A percentile compares a stretch with the other conserved stretches of the same genome.
Conservation (phyloP, 306 rosid genomes). For the Trifolium fragiferum region DNA sequence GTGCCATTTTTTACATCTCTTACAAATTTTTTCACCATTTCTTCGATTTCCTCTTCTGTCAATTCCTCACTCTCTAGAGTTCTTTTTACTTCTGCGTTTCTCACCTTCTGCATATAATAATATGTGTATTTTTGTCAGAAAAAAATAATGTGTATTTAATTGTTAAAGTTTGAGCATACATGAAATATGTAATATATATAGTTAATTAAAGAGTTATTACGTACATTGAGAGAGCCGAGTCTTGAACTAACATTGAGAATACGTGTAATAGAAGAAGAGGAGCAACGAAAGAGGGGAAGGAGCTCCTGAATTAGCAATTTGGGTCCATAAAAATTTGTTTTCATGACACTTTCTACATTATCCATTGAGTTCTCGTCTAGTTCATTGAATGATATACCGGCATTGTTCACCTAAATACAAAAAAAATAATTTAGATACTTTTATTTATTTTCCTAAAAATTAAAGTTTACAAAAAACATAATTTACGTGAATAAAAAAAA, state of each 20-base stretch:
- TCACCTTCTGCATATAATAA: constrained; percentile 56
- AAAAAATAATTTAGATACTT: not conserved
- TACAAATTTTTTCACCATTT: constrained; percentile 54
- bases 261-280: constrained; percentile 50
- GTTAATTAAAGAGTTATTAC: too few species aligned
- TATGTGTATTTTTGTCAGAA: not conserved
- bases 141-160: too few species aligned
- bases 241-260: constrained; percentile 85
- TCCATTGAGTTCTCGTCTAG: constrained; percentile 68
- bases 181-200: not conserved
- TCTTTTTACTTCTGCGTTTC: constrained; percentile 48
- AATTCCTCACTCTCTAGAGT: constrained; percentile 46
- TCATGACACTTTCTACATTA: constrained; percentile 70
- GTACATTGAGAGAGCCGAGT: constrained; percentile 77
- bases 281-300: constrained; percentile 65
- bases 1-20: constrained; percentile 61
- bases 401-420: constrained; percentile 77
- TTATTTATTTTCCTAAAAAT: too few species aligned
- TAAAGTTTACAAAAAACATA: too few species aligned
- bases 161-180: not conserved
- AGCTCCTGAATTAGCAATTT: constrained; percentile 67
- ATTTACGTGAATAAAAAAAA: too few species aligned
- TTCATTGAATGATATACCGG: constrained; percentile 76
- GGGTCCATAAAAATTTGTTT: constrained; percentile 76
- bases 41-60: constrained; percentile 57